phyloP scores from a whole-genome alignment of 2,329 filamentous ascomycete genomes.

The Alternaria postmessia region DNA sequence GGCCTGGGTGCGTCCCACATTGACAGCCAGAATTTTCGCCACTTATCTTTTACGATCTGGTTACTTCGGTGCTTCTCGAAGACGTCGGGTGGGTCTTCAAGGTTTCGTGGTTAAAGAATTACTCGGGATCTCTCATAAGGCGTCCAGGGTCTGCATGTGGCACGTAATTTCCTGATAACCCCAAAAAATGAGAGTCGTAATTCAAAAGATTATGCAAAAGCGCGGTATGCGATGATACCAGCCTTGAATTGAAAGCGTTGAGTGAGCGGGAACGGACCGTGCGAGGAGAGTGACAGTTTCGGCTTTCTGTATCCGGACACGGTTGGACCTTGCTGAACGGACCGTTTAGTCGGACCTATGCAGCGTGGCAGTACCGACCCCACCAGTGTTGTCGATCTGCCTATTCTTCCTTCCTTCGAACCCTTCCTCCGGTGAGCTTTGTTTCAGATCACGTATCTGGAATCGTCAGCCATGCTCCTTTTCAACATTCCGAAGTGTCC shows the following conservation, averaged over 20 bases:
- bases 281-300: not conserved
- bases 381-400: constrained; percentile 1
- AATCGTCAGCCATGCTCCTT: constrained; percentile 2
- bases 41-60: not conserved
- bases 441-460: constrained; percentile 1
- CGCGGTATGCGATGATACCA: not conserved
- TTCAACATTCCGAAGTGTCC: not conserved
- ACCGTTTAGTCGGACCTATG: constrained; percentile 1
- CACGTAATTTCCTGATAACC: not conserved
- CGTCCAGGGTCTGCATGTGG: not conserved
- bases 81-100: not conserved
- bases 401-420: not conserved
- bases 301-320: not conserved
- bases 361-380: not conserved
- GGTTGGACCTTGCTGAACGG: not conserved
- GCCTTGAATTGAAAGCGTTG: not conserved
- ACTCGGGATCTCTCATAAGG: not conserved
- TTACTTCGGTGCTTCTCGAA: not conserved
- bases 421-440: not conserved
- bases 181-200: not conserved
- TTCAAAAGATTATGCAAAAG: not conserved
- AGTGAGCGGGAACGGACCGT: not conserved
- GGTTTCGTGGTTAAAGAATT: not conserved
- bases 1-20: not conserved
- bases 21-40: not conserved